These are phyloP conservation scores for Triadica sebifera DNA, from an alignment of 345 rosid species.

Conservation along the genomic window DNA sequence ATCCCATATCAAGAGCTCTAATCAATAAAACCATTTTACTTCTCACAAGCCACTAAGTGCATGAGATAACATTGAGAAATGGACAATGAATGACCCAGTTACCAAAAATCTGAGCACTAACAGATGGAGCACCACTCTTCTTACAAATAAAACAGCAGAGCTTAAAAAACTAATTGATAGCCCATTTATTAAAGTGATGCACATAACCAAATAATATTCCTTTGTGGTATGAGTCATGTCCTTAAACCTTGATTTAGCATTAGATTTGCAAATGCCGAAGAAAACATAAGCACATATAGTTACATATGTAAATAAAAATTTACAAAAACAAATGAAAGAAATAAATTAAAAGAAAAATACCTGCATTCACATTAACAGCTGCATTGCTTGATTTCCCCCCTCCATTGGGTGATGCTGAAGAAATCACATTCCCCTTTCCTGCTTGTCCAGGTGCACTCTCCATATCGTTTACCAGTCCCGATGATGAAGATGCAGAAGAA, in stretches of 20 bases:
- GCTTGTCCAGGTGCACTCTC: slow-evolving; percentile 14
- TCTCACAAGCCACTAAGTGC: neutral
- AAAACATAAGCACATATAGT: neutral
- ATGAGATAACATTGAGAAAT: too few species aligned
- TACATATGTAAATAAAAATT: neutral
- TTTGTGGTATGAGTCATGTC: neutral
- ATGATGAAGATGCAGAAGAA: neutral
- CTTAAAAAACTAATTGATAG: neutral
- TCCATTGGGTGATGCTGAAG: slow-evolving; percentile 5
- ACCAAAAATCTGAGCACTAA: too few species aligned
- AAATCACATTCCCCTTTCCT: slow-evolving; percentile 21
- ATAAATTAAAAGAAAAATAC: slow-evolving; percentile 13
- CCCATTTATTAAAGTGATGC: neutral
- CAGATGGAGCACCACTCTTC: too few species aligned
- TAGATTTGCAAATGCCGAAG: neutral
- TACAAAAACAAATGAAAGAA: neutral
- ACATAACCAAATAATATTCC: neutral
- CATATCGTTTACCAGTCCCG: neutral
- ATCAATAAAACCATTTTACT: neutral
- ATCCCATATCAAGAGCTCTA: neutral
- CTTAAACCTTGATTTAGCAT: slow-evolving; percentile 7
- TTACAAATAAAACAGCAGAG: neutral
- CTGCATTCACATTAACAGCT: slow-evolving; percentile 16
- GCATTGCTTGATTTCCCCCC: slow-evolving; percentile 16
- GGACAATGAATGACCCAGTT: too few species aligned